Evolutionary conservation across 345 rosid species (phyloP).

Genomic region (Luvunga scandens): DNA sequence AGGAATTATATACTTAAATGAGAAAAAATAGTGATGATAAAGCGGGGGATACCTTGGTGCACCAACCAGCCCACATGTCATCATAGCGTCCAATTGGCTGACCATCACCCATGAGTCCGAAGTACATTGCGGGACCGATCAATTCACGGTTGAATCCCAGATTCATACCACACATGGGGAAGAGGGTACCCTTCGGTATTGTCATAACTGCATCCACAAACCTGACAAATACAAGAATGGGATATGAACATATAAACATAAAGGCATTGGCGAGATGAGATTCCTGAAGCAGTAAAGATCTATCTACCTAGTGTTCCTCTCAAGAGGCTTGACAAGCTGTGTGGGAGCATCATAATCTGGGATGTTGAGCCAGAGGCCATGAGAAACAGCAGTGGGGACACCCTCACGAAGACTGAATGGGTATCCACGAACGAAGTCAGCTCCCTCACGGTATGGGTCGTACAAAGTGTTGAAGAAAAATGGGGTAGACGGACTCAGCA

Average conservation of each 20-base stretch:
- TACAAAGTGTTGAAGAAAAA: conserved; percentile 89
- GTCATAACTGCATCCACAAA: conserved; percentile 85
- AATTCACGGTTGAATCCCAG: conserved; percentile 73
- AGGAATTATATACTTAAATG: not conserved
- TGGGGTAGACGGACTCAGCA: conserved; percentile 71
- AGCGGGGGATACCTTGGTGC: conserved; percentile 45
- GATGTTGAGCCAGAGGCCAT: conserved; percentile 95
- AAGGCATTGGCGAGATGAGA: not conserved
- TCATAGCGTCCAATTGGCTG: conserved; percentile 87
- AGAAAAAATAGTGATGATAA: not conserved
- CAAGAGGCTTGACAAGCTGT: conserved; percentile 89
- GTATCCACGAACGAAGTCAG: conserved; percentile 92
- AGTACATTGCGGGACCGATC: conserved; percentile 88
- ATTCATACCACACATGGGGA: conserved; percentile 97
- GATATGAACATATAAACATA: not conserved
- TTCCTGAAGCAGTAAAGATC: not conserved
- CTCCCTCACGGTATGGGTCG: conserved; percentile 79
- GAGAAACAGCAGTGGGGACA: conserved; percentile 79
- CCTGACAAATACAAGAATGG: conserved; percentile 30
- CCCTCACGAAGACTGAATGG: conserved; percentile 96
- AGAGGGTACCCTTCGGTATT: conserved; percentile 74
- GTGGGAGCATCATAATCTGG: conserved; percentile 96
- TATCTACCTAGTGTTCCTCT: conserved; percentile 73
- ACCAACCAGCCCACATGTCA: conserved; percentile 98
- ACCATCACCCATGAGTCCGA: conserved; percentile 89